Evolutionary conservation across 2,329 filamentous ascomycete species (phyloP).

Genomic region (Pseudogymnoascus sp.): DNA sequence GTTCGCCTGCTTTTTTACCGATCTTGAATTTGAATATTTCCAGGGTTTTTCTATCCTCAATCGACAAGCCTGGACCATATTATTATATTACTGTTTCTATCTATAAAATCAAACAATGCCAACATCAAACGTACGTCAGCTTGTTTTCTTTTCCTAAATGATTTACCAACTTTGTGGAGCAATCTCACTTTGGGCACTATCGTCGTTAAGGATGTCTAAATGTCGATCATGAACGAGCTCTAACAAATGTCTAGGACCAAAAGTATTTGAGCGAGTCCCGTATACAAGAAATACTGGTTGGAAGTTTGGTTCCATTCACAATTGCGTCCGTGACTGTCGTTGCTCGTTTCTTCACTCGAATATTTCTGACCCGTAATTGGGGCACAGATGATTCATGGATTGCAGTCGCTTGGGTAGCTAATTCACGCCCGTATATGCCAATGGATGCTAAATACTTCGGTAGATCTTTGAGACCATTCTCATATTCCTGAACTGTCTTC

Average conservation of each 20-base stretch:
- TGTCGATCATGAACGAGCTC: background rate
- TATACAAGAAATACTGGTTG: slow-evolving; percentile 15
- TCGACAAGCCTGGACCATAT: background rate
- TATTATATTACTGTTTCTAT: background rate
- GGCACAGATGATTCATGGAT: slow-evolving; percentile 20
- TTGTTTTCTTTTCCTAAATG: background rate
- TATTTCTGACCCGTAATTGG: slow-evolving; percentile 17
- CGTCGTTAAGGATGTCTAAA: background rate
- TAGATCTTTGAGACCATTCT: slow-evolving; percentile 13
- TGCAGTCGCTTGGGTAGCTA: slow-evolving; percentile 18
- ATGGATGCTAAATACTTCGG: background rate
- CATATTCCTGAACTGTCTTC: slow-evolving; percentile 13
- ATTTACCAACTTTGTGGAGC: background rate
- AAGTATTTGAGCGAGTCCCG: slow-evolving; percentile 11
- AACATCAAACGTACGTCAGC: background rate
- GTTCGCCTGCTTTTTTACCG: background rate
- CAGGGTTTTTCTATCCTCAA: background rate
- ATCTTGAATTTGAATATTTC: background rate
- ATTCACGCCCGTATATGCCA: background rate
- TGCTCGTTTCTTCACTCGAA: slow-evolving; percentile 19
- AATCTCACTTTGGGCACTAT: background rate
- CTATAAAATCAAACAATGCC: background rate
- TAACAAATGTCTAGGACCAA: background rate
- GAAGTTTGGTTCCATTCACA: slow-evolving; percentile 16
- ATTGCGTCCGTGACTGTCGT: slow-evolving; percentile 17